Evolutionary conservation across 176 grass and related monocot genomes (phyloP).

Genomic region (Bonia amplexicaulis): DNA sequence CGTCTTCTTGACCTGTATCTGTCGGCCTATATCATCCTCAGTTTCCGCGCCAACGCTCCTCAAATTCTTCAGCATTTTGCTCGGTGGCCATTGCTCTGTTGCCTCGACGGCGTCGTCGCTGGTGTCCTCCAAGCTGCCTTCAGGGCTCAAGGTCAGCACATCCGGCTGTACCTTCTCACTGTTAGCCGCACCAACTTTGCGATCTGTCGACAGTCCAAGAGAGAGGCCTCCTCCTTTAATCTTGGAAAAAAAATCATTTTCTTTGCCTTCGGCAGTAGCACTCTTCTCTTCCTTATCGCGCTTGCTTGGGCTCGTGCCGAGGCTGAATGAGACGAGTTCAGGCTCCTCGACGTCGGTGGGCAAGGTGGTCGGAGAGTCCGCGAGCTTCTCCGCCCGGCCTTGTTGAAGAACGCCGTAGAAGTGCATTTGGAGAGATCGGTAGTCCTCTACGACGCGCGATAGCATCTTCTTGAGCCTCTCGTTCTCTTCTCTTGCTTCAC

Average conservation of each 20-base stretch:
- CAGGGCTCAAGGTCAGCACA: slow-evolving; percentile 51
- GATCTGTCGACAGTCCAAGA: slow-evolving; percentile 48
- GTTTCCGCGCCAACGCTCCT: neutral
- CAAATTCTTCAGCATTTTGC: slow-evolving; percentile 44
- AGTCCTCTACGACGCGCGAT: slow-evolving; percentile 46
- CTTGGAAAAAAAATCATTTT: slow-evolving; percentile 3
- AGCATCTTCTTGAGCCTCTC: slow-evolving; percentile 61
- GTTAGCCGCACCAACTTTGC: slow-evolving; percentile 28
- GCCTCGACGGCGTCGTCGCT: slow-evolving; percentile 23
- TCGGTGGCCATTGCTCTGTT: slow-evolving; percentile 39
- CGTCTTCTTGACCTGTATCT: slow-evolving; percentile 60
- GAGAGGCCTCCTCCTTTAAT: slow-evolving; percentile 36
- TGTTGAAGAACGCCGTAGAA: slow-evolving; percentile 48
- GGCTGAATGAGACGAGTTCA: slow-evolving; percentile 43
- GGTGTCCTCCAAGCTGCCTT: slow-evolving; percentile 44
- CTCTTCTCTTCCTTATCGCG: slow-evolving; percentile 41
- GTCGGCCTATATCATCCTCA: slow-evolving; percentile 36
- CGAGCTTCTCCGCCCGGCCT: slow-evolving; percentile 16
- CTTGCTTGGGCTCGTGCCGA: slow-evolving; percentile 38
- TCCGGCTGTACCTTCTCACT: slow-evolving; percentile 12
- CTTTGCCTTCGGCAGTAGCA: neutral
- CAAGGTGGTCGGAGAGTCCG: neutral
- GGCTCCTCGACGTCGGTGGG: slow-evolving; percentile 20
- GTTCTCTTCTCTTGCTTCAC: slow-evolving; percentile 75
- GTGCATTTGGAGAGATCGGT: slow-evolving; percentile 61